These are phyloP conservation scores for Candida tetrigidarum DNA, from an alignment of 1,139 yeast genomes.

Conservation along the genomic window DNA sequence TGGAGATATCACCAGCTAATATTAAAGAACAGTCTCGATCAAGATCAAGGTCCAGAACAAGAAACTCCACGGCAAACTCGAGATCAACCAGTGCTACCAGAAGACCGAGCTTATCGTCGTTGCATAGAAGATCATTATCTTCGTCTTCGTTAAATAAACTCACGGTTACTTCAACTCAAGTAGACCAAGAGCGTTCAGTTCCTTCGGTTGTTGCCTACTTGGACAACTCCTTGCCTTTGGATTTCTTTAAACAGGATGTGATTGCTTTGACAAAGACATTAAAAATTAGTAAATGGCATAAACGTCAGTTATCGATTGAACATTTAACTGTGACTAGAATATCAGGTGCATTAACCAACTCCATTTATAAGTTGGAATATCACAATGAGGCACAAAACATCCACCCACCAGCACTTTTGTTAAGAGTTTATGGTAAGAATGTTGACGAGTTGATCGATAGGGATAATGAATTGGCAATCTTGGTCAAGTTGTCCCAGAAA, in stretches of 20 bases:
- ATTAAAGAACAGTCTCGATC: constrained; percentile 28
- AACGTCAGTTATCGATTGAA: constrained; percentile 43
- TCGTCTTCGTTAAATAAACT: constrained; percentile 27
- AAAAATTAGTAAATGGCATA: constrained; percentile 79
- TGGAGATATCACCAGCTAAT: constrained; percentile 35
- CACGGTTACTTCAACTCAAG: constrained; percentile 31
- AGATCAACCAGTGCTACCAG: constrained; percentile 42
- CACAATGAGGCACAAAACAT: constrained; percentile 29
- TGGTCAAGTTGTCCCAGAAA: constrained; percentile 73
- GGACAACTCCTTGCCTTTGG: constrained; percentile 77
- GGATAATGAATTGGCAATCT: constrained; percentile 71
- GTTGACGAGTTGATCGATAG: constrained; percentile 88
- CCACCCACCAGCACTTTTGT: constrained; percentile 52
- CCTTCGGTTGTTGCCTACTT: constrained; percentile 49
- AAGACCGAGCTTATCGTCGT: constrained; percentile 34
- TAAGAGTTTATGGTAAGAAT: constrained; percentile 91
- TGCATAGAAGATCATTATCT: constrained; percentile 32
- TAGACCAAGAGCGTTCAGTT: constrained; percentile 34
- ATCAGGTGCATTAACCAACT: constrained; percentile 92
- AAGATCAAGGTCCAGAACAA: constrained; percentile 42
- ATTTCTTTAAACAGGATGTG: constrained; percentile 84
- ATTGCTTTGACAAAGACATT: constrained; percentile 66
- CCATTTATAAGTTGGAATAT: constrained; percentile 71
- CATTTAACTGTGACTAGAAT: constrained; percentile 61
- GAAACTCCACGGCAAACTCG: constrained; percentile 38